Evolutionary conservation across 805 yeast species (phyloP), one percentile per base, ranked within the genome.

Genomic region (Zygotorulaspora florentina): DNA sequence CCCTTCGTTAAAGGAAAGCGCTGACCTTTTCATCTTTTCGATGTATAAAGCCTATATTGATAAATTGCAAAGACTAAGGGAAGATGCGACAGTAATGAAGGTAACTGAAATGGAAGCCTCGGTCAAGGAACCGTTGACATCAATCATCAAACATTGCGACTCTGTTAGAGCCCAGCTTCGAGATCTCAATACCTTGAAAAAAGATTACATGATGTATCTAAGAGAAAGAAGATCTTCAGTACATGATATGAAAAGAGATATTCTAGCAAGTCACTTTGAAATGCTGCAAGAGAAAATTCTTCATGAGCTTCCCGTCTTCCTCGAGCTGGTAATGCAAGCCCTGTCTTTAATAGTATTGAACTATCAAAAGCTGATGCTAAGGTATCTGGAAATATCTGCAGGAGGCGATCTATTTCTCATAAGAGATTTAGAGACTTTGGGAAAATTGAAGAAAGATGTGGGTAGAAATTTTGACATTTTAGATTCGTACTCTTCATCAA

Each of bases 381-480:
- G 61, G 13, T 71, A 68, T 62, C 56, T 68, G 12, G 57, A 54
- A 40, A 51, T 56, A 17, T 39, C 70, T 30, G 50, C 65, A 18
- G 74, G 73, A 6, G 65, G 65, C 3, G 52, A 54, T 2, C 43
- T 30, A 7, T 58, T 56, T 12, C 18, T 67, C 17, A 49, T 54
- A 6, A 57, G 57, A 26, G 69, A 64, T 43, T 44, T 56, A 3
- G 54, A 58, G 20, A 37, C 35, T 11, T n/a, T 58, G 8, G 43
- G 49, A 8, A 26, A 33, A 2, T 50, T 50, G 6, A 56, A 48
- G 11, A 30, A 56, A 12, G 54, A 48, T 6, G 39, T 51, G 2
- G 67, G 68, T 12, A 66, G 62, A 39, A 63, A 67, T 45, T 64
- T 67, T 43, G 74, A 70, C 46, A 66, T 71, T 11, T 52, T 70